These are phyloP conservation scores for Lachancea quebecensis DNA, from an alignment of 805 yeast species.

Conservation along the genomic window DNA sequence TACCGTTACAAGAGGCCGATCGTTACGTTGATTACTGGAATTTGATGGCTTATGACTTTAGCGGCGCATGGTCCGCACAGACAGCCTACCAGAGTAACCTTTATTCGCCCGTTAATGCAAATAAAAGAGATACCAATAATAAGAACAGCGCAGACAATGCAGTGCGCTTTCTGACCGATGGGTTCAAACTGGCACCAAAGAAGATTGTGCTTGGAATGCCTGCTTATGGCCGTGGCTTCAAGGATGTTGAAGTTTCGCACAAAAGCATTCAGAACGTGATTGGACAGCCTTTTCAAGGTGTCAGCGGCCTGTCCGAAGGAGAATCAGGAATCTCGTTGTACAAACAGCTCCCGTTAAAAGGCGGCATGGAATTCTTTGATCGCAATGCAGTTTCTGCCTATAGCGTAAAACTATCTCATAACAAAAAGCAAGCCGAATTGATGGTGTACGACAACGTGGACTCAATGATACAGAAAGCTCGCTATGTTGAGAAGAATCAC, in stretches of 20 bases:
- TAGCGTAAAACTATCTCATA: conserved; percentile 35
- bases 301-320: conserved; percentile 38
- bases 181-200: conserved; percentile 36
- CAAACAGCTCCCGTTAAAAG: conserved; percentile 44
- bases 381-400: conserved; percentile 45
- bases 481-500: conserved; percentile 39
- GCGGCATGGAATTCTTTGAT: conserved; percentile 47
- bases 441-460: conserved; percentile 61
- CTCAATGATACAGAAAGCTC: conserved; percentile 51
- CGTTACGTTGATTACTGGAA: conserved; percentile 63
- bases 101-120: conserved; percentile 23
- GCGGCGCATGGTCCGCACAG: conserved; percentile 64
- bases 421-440: conserved; percentile 28
- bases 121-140: conserved; percentile 25
- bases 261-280: conserved; percentile 10
- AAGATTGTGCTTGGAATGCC: conserved; percentile 84
- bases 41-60: conserved; percentile 85
- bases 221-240: conserved; percentile 61
- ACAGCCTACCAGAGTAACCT: conserved; percentile 71
- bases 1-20: conserved; percentile 51
- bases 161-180: conserved; percentile 36
- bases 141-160: conserved; percentile 44
- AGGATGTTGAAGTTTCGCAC: conserved; percentile 33
- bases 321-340: conserved; percentile 49
- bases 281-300: conserved; percentile 40